These are phyloP conservation scores for Vishniacozyma victoriae DNA, from an alignment of 768 basidiomycete genomes.

Conservation along the genomic window DNA sequence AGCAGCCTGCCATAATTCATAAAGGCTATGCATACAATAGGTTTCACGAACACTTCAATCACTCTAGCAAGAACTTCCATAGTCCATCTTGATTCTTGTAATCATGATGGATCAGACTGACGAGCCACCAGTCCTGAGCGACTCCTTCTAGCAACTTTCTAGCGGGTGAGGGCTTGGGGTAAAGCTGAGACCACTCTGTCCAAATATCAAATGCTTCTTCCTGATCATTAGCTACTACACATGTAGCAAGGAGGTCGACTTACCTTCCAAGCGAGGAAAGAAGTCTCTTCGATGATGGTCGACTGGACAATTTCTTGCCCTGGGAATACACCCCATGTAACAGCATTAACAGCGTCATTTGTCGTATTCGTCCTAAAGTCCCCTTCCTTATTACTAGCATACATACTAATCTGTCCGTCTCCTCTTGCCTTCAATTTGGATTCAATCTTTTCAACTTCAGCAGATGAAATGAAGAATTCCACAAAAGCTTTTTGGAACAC, in stretches of 20 bases:
- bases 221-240: constrained; percentile 49
- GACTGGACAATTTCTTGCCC: constrained; percentile 94
- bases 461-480: constrained; percentile 71
- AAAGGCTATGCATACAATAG: too few relatives aligned
- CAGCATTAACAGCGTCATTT: constrained; percentile 77
- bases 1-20: too few relatives aligned
- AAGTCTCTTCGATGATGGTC: constrained; percentile 91
- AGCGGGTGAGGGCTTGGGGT: constrained; percentile 67
- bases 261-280: constrained; percentile 96
- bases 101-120: constrained; percentile 89
- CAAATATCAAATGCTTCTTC: constrained; percentile 95
- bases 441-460: constrained; percentile 52
- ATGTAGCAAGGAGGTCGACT: constrained; percentile 17
- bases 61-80: constrained; percentile 72
- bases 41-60: too few relatives aligned
- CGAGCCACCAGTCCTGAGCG: constrained; percentile 72
- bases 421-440: constrained; percentile 50
- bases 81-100: constrained; percentile 71
- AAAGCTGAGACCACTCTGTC: constrained; percentile 87
- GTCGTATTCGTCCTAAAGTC: constrained; percentile 73
- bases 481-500: constrained; percentile 98
- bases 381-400: constrained; percentile 76
- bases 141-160: constrained; percentile 68
- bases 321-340: constrained; percentile 98
- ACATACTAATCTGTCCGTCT: constrained; percentile 62